Evolutionary conservation across 2,329 filamentous ascomycete genomes (phyloP).

Genomic region (Grosmannia penicillata): DNA sequence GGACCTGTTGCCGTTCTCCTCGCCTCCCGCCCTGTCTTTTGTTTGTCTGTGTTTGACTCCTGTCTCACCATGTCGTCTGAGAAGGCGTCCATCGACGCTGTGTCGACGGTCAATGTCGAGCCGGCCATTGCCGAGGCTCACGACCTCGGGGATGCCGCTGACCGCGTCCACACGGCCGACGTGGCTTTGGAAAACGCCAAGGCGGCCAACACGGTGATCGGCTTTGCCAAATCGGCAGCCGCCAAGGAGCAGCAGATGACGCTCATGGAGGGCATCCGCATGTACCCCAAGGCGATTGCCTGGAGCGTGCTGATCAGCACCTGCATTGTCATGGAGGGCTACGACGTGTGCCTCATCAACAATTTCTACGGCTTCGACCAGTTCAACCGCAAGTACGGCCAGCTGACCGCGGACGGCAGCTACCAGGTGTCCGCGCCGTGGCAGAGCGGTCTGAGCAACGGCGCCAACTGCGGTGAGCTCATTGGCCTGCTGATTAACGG

Average conservation of each 20-base stretch:
- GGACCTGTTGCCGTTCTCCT: background rate
- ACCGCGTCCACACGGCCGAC: no score
- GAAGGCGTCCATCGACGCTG: background rate
- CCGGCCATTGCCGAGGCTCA: background rate
- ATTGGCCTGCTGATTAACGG: constrained; percentile 53
- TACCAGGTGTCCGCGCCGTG: constrained; percentile 45
- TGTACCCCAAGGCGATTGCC: constrained; percentile 75
- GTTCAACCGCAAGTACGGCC: constrained; percentile 44
- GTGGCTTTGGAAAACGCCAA: constrained; percentile 3
- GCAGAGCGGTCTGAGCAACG: constrained; percentile 44
- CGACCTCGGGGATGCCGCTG: no score
- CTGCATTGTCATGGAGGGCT: constrained; percentile 84
- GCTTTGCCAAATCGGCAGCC: constrained; percentile 33
- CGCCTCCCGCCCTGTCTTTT: background rate
- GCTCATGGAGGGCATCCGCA: constrained; percentile 57
- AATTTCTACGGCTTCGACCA: constrained; percentile 48
- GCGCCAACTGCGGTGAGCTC: constrained; percentile 46
- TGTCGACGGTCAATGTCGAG: background rate
- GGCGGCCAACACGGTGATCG: constrained; percentile 17
- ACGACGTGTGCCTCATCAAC: constrained; percentile 67
- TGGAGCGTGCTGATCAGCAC: constrained; percentile 84
- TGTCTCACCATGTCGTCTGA: background rate
- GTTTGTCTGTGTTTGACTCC: background rate
- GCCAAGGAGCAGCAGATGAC: constrained; percentile 56
- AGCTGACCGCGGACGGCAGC: constrained; percentile 24